phyloP scores from a whole-genome alignment of 805 yeast species.

The Teunomyces lycoperdinae region DNA sequence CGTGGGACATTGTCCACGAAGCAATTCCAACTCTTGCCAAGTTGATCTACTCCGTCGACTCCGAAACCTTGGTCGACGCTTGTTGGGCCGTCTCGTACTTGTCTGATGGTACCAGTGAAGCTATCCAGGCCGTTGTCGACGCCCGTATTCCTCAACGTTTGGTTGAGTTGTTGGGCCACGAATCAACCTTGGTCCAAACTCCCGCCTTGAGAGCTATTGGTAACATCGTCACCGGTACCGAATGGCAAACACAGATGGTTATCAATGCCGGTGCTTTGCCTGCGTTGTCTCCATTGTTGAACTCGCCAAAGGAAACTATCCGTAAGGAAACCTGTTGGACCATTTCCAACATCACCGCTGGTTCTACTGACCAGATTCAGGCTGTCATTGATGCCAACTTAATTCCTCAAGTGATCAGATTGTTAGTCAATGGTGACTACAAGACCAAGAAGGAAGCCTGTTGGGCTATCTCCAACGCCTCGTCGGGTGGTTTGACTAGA shows the following conservation, averaged over 20 bases:
- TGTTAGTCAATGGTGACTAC: slow-evolving; percentile 80
- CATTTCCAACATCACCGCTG: slow-evolving; percentile 95
- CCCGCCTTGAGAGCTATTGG: slow-evolving; percentile 98
- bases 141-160: slow-evolving; percentile 92
- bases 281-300: slow-evolving; percentile 75
- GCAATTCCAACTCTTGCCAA: slow-evolving; percentile 92
- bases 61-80: slow-evolving; percentile 93
- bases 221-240: slow-evolving; percentile 96
- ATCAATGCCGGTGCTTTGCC: slow-evolving; percentile 89
- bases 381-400: slow-evolving; percentile 94
- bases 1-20: slow-evolving; percentile 82
- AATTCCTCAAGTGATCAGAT: slow-evolving; percentile 84
- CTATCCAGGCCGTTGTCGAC: slow-evolving; percentile 95
- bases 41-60: slow-evolving; percentile 84
- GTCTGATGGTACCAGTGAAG: slow-evolving; percentile 88
- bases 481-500: slow-evolving; percentile 87
- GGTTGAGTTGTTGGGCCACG: slow-evolving; percentile 85
- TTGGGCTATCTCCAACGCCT: slow-evolving; percentile 98
- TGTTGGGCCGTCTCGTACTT: slow-evolving; percentile 98
- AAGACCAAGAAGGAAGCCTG: slow-evolving; percentile 98
- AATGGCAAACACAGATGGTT: slow-evolving; percentile 90
- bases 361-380: slow-evolving; percentile 92
- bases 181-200: slow-evolving; percentile 84
- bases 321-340: slow-evolving; percentile 99
- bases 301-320: slow-evolving; percentile 85